A percentile compares a stretch with the other conserved stretches of the same genome.
Conservation (phyloP, 169 alveolate species). For the Plasmodium adleri region DNA sequence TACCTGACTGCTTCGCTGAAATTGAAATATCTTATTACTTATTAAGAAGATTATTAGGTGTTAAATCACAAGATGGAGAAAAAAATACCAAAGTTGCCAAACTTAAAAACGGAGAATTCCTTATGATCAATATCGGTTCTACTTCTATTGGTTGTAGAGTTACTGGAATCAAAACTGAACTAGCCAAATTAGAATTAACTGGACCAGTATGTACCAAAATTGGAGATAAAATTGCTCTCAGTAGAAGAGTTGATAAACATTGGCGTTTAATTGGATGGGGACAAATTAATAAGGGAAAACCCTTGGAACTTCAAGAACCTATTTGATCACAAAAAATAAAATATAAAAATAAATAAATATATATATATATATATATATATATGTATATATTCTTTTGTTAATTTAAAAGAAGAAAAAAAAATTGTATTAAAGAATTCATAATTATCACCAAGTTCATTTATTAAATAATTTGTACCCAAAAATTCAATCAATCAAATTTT, state of each 20-base stretch:
- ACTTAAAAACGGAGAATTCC: conserved; percentile 96
- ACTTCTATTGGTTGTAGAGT: conserved; percentile 98
- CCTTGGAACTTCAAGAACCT: conserved; percentile 83
- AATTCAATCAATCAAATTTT: too few species aligned
- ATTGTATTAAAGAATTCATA: neutral
- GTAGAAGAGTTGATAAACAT: conserved; percentile 97
- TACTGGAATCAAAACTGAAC: conserved; percentile 91
- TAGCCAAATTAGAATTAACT: conserved; percentile 92
- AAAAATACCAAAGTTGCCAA: conserved; percentile 94
- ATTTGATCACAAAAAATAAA: conserved; percentile 22
- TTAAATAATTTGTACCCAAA: neutral
- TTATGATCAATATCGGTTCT: conserved; percentile 98
- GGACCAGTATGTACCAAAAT: conserved; percentile 95
- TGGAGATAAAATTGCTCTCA: conserved; percentile 98
- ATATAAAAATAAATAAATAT: neutral
- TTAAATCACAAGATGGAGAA: conserved; percentile 90
- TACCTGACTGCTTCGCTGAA: conserved; percentile 96
- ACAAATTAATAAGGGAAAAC: conserved; percentile 91
- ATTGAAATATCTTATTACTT: conserved; percentile 92
- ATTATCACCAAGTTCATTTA: conserved; percentile 1
- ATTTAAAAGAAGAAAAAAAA: neutral
- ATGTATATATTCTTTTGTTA: neutral
- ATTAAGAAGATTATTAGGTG: conserved; percentile 92
- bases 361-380: conserved; percentile 7
- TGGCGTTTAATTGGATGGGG: conserved; percentile 99